Percentiles rank a stretch among this genome's conserved stretches.
These are phyloP conservation scores for Pseudonitzschia pungens DNA, from an alignment of 108 stramenopile genomes.

Conservation along the genomic window DNA sequence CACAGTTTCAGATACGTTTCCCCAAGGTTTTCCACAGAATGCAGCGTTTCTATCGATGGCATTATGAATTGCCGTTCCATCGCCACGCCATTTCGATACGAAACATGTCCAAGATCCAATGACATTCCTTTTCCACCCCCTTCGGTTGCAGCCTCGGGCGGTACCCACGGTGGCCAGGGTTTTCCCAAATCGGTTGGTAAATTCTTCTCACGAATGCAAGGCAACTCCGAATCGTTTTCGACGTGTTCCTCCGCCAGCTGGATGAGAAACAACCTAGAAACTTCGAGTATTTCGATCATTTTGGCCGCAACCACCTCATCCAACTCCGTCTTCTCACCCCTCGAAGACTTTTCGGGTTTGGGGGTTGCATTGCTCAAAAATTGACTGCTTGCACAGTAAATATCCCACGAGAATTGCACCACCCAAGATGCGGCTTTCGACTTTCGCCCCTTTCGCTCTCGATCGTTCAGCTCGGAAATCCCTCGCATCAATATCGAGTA, in stretches of 20 bases:
- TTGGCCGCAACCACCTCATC: conserved; percentile 51
- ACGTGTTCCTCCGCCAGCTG: conserved; percentile 58
- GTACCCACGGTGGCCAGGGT: conserved; percentile 65
- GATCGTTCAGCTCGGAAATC: conserved; percentile 18
- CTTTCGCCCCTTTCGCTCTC: conserved; percentile 27
- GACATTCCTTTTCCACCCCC: not conserved
- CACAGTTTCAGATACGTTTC: conserved; percentile 57
- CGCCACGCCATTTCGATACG: not conserved
- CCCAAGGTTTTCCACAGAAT: conserved; percentile 41
- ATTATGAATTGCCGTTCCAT: conserved; percentile 26
- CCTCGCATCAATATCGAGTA: conserved; percentile 35
- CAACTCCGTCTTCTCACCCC: conserved; percentile 1
- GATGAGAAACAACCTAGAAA: conserved; percentile 62
- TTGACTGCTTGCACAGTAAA: conserved; percentile 42
- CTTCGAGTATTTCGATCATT: conserved; percentile 66
- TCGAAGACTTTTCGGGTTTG: not conserved
- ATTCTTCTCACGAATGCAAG: conserved; percentile 35
- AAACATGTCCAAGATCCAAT: not conserved
- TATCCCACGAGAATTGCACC: conserved; percentile 74
- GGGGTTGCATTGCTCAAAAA: not conserved
- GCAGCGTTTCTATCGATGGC: conserved; percentile 11
- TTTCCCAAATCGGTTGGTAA: conserved; percentile 53
- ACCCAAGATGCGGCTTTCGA: conserved; percentile 67
- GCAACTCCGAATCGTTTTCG: conserved; percentile 37
- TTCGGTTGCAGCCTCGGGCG: conserved; percentile 10